phyloP scores from a whole-genome alignment of 2,329 filamentous ascomycete species.

The Dothideomycetidae sp. region DNA sequence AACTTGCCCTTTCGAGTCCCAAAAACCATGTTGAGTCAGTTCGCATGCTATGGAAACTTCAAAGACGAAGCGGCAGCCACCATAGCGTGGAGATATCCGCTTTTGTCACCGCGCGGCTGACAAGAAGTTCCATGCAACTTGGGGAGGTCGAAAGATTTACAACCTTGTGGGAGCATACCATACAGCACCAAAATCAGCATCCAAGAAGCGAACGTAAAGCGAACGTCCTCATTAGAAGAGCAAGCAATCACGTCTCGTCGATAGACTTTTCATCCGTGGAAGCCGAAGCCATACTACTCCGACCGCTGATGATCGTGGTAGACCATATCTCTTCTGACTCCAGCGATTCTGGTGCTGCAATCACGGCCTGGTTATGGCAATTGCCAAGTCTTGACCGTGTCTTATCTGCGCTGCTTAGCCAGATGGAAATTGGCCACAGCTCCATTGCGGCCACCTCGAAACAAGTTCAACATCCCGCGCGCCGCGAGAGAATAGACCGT shows the following conservation, averaged over 20 bases:
- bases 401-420: constrained; percentile 21
- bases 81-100: constrained; percentile 1
- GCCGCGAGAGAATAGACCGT: constrained; percentile 10
- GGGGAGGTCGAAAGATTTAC: constrained; percentile 41
- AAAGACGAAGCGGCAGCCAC: constrained; percentile 44
- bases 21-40: constrained; percentile 94
- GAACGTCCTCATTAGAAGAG: constrained; percentile 16
- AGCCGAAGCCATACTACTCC: constrained; percentile 60
- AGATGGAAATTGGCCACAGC: constrained; percentile 11
- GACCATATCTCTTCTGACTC: constrained; percentile 62
- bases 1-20: constrained; percentile 65
- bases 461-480: constrained; percentile 1
- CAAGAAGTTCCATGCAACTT: constrained; percentile 1
- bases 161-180: constrained; percentile 67
- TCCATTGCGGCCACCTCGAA: constrained; percentile 7
- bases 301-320: constrained; percentile 68
- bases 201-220: constrained; percentile 11
- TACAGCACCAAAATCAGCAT: constrained; percentile 19
- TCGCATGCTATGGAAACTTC: constrained; percentile 71
- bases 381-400: constrained; percentile 38
- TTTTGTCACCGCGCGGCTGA: constrained; percentile 3
- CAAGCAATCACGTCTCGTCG: constrained; percentile 17
- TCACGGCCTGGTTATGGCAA: constrained; percentile 66
- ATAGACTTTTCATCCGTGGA: constrained; percentile 35
- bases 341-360: constrained; percentile 60